Evolutionary conservation across 331 rosid species (phyloP).

Genomic region (Dryas integrifolia): DNA sequence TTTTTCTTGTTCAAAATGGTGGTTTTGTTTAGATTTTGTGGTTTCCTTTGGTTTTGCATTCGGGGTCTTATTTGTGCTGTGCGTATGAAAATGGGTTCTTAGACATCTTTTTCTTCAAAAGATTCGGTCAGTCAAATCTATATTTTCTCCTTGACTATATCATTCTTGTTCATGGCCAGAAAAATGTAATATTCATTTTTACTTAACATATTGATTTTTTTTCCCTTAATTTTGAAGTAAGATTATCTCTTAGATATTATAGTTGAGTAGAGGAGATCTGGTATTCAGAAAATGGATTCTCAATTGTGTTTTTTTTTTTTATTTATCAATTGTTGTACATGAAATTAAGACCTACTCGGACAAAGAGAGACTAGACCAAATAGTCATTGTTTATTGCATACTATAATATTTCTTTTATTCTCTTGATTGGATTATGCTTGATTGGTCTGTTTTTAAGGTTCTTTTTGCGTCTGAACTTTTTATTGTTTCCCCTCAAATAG

Average conservation of each 20-base stretch:
- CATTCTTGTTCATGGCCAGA: too few species aligned
- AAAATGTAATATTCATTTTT: not conserved
- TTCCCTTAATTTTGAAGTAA: not conserved
- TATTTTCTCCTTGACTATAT: not conserved
- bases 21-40: slow-evolving; percentile 18
- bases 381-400: not conserved
- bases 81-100: not conserved
- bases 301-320: not conserved
- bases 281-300: slow-evolving; percentile 1
- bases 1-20: slow-evolving; percentile 14
- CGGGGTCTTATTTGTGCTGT: too few species aligned
- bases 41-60: not conserved
- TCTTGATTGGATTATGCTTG: not conserved
- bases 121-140: slow-evolving; percentile 7
- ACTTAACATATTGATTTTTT: not conserved
- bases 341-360: too few species aligned
- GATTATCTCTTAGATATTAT: slow-evolving; percentile 2
- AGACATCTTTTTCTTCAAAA: not conserved
- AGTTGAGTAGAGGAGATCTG: not conserved
- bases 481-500: slow-evolving; percentile 3
- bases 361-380: too few species aligned
- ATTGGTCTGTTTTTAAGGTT: not conserved
- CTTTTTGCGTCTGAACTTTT: slow-evolving; percentile 7
- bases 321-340: too few species aligned
- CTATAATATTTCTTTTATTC: not conserved